Base-by-base conservation (phyloP, 805 yeast species). In the Jamesozyma jinghongensis region DNA sequence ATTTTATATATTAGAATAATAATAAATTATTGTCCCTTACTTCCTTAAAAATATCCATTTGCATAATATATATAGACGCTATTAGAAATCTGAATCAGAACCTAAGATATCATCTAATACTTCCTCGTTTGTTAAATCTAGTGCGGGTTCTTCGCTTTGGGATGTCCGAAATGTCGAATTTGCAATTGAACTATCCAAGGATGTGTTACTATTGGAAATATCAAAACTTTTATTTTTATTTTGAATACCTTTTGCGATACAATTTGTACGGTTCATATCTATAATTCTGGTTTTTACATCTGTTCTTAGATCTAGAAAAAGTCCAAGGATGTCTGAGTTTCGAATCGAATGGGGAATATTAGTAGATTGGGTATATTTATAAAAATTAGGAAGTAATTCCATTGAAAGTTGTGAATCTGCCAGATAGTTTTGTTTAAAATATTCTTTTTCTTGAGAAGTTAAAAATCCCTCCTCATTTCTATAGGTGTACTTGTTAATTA, bases 11-110 rank as follows among this genome's bases (percentile, higher is more conserved):
- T n/a, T n/a, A n/a, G n/a, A n/a, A n/a, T n/a, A n/a, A n/a, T n/a
- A 27, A 27, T 12, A 6, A 18, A 10, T 29, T 35, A 40, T 31
- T 40, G 39, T 40, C 40, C 33, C 27, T 36, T 22, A 22, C 26
- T n/a, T 36, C 28, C 32, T 36, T 36, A 37, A 32, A 13, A 13
- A 25, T 28, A n/a, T n/a, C n/a, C n/a, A n/a, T n/a, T n/a, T n/a
- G n/a, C n/a, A n/a, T n/a, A n/a, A n/a, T n/a, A n/a, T n/a, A n/a
- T n/a, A n/a, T n/a, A n/a, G n/a, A n/a, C 10, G 28, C 8, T 14
- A 8, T 45, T 36, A 52, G 34, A 55, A 53, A 40, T 55, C 60
- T 14, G 59, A 55, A 26, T 52, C 60, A 3, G 60, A 55, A 13
- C 44, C 53, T 30, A 55, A 32, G 3, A 55, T 25, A 19, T 51